Base-by-base conservation (phyloP, 495 filamentous ascomycete species). In the Lepraria neglecta region DNA sequence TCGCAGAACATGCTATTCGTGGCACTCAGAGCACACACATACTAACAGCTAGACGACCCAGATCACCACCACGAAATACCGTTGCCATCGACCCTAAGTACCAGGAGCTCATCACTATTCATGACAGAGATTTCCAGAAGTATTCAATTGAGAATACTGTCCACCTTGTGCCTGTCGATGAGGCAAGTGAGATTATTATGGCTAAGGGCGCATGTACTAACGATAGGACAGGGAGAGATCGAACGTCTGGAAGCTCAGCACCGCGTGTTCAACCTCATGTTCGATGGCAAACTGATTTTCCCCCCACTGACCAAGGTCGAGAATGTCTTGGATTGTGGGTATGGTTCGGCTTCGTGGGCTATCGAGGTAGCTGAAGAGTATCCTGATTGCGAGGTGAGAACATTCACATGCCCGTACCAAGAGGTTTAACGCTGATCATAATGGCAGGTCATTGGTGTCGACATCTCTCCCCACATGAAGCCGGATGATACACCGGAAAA, bases 111-210 rank as follows among this genome's bases (percentile, higher is more conserved):
- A 73, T 90, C 38, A 75, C 76, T n/a, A 74, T 88, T 65, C 78
- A 88, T 66, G 83, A 84, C 68, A 80, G 89, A 67, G 78, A 80
- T 28, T 94, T 84, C 73, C 89, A 94, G 66, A 82, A 81, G 67
- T 86, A 84, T 73, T 83, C 89, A 31, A 73, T 97, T 59, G 83
- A 89, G 40, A 80, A 89, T 61, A 76, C 76, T 42, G 83, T 86
- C 64, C 92, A 90, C 67, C 87, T 90, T 65, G 84, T 85, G 38
- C 92, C 92, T 2, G 78, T 94, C 24, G 92, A 97, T 73, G 87
- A 92, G 76, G 92, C 95, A 79, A 71, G 76, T 43, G 55, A 58
- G 33, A 57, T 54, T 56, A 45, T 35, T 24, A 55, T 33, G 24
- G 24, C 24, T 24, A 61, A n/a, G 35, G 42, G 58, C 47, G 52